These are phyloP conservation scores for Bretschneidera sinensis DNA, from an alignment of 345 rosid species.

Conservation along the genomic window DNA sequence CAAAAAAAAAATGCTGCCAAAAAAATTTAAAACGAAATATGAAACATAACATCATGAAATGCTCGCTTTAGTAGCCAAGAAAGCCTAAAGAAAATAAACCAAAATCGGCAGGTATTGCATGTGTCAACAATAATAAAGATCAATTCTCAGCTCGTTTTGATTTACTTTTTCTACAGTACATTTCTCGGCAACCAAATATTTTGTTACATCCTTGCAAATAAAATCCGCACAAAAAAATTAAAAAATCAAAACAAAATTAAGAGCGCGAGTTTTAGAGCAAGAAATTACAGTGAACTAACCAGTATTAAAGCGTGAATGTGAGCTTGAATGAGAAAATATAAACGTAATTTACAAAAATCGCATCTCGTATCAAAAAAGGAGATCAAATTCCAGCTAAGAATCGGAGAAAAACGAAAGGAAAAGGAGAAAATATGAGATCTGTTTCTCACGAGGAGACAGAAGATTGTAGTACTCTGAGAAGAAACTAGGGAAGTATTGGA, in stretches of 20 bases:
- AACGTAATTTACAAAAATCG: not conserved
- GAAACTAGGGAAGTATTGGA: conserved; percentile 1
- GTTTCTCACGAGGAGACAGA: conserved; percentile 4
- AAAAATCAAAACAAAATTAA: not conserved
- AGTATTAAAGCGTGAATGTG: conserved; percentile 15
- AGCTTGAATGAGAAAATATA: not conserved
- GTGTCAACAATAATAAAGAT: not conserved
- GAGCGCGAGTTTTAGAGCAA: not conserved
- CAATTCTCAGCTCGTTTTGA: too few relatives aligned
- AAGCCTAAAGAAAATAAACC: not conserved
- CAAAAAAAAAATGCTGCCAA: not conserved
- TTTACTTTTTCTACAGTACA: conserved; percentile 8
- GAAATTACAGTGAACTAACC: conserved; percentile 10
- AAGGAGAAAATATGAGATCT: conserved; percentile 12
- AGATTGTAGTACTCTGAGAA: not conserved
- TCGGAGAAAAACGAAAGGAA: not conserved
- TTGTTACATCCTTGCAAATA: too few relatives aligned
- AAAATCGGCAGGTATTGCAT: not conserved
- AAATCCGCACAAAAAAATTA: too few relatives aligned
- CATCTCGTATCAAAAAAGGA: not conserved
- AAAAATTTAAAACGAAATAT: not conserved
- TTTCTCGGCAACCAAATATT: conserved; percentile 22
- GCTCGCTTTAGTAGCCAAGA: too few relatives aligned
- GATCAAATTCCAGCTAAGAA: not conserved
- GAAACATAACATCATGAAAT: not conserved